phyloP scores from a whole-genome alignment of 2,329 filamentous ascomycete genomes.

The Endoconidiophora polonica region DNA sequence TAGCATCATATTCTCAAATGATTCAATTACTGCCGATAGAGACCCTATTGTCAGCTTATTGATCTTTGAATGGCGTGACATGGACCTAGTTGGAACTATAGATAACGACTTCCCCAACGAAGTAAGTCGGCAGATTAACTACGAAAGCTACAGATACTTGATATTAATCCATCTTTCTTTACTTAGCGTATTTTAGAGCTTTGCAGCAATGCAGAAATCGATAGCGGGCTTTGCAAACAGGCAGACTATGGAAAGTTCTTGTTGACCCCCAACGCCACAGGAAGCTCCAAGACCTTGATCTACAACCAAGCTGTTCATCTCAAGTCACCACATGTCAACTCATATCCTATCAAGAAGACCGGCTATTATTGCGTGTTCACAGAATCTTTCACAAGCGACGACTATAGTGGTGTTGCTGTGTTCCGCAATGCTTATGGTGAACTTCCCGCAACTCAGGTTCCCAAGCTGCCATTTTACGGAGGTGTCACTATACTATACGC shows the following conservation, averaged over 20 bases:
- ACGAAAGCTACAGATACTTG: too few relatives aligned
- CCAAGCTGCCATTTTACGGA: conserved; percentile 93
- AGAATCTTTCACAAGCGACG: conserved; percentile 45
- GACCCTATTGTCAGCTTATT: conserved; percentile 70
- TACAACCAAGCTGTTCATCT: conserved; percentile 69
- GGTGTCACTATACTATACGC: conserved; percentile 88
- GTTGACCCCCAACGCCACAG: conserved; percentile 56
- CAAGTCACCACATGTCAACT: conserved; percentile 54
- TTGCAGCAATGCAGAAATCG: conserved; percentile 57
- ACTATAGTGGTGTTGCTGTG: conserved; percentile 69
- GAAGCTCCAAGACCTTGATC: conserved; percentile 53
- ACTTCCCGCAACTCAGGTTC: conserved; percentile 84
- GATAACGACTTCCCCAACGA: conserved; percentile 35
- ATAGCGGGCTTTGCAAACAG: conserved; percentile 53
- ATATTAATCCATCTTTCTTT: conserved; percentile 1
- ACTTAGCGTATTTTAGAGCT: conserved; percentile 32
- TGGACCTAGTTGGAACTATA: conserved; percentile 56
- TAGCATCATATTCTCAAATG: conserved; percentile 56
- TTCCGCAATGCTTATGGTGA: conserved; percentile 96
- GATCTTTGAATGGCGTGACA: conserved; percentile 89
- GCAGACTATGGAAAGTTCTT: conserved; percentile 77
- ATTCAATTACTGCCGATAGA: conserved; percentile 36
- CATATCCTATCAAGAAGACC: conserved; percentile 74
- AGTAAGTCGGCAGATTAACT: conserved; percentile 24
- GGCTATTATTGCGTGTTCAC: conserved; percentile 93